Percentiles rank a stretch among this genome's conserved stretches.
These are phyloP conservation scores for Colletotrichum tofieldiae DNA, from an alignment of 2,329 filamentous ascomycete genomes.

Conservation along the genomic window DNA sequence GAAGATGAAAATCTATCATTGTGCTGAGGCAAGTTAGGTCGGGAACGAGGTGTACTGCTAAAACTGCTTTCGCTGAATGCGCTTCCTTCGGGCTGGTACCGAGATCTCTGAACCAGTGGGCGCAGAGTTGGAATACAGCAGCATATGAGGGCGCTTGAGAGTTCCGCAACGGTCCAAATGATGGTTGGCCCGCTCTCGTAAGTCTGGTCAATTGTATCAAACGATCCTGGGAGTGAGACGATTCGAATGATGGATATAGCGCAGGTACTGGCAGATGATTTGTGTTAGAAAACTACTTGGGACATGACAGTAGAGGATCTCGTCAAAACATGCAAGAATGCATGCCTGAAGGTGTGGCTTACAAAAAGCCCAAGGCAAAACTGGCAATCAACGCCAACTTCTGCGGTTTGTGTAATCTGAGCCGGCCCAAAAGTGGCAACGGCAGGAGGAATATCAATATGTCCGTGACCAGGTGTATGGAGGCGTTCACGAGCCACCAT, in stretches of 20 bases:
- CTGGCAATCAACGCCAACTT: constrained; percentile 37
- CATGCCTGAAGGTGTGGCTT: not conserved
- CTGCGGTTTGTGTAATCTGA: constrained; percentile 31
- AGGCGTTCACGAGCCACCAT: constrained; percentile 39
- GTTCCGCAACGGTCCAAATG: constrained; percentile 58
- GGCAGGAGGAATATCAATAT: constrained; percentile 43
- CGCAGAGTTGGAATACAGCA: constrained; percentile 58
- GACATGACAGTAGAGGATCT: accelerated
- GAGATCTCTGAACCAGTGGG: constrained; percentile 43
- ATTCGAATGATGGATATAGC: constrained; percentile 49
- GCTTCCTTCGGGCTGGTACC: not conserved
- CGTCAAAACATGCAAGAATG: too few relatives aligned
- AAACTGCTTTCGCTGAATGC: not conserved
- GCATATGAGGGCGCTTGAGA: constrained; percentile 57
- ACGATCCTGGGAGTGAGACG: constrained; percentile 48
- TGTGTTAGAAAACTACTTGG: not conserved
- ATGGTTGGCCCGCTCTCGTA: constrained; percentile 52
- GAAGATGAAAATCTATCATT: constrained; percentile 10
- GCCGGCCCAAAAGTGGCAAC: constrained; percentile 30
- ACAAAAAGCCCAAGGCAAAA: constrained; percentile 43
- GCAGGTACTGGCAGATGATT: constrained; percentile 13
- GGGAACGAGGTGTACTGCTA: not conserved
- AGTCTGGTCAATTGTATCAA: constrained; percentile 50
- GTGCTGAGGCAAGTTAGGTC: not conserved
- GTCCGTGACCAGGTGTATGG: constrained; percentile 43